Percentiles rank a stretch among this genome's conserved stretches.
These are phyloP conservation scores for Sergeia podlipaevii DNA, from an alignment of 208 protist species.

Conservation along the genomic window DNA sequence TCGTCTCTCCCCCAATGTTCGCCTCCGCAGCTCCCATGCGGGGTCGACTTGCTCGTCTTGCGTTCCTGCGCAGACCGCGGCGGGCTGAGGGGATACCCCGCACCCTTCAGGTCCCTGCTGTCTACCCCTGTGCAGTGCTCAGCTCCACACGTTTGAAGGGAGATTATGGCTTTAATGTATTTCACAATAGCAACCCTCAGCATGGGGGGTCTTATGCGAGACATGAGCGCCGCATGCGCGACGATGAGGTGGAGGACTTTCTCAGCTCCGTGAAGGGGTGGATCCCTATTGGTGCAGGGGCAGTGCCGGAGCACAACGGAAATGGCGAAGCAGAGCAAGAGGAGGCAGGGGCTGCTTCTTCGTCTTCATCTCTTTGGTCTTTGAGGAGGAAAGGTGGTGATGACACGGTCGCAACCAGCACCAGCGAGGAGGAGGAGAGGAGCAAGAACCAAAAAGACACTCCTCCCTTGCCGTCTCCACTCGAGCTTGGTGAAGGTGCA, in stretches of 20 bases:
- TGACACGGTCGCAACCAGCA: not conserved
- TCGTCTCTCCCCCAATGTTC: too few relatives aligned
- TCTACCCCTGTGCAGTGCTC: too few relatives aligned
- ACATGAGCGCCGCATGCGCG: slow-evolving; percentile 78
- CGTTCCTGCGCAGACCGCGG: not conserved
- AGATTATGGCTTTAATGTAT: slow-evolving; percentile 80
- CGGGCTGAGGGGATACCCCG: not conserved
- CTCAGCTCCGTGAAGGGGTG: slow-evolving; percentile 75
- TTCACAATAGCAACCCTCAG: slow-evolving; percentile 87
- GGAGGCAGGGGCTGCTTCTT: not conserved
- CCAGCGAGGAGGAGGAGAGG: not conserved
- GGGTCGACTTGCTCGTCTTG: not conserved
- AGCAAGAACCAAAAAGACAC: not conserved
- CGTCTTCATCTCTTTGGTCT: too few relatives aligned
- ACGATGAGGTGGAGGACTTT: slow-evolving; percentile 88
- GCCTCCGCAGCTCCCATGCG: too few relatives aligned
- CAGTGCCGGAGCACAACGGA: not conserved
- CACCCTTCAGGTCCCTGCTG: slow-evolving; percentile 4
- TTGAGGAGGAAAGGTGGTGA: too few relatives aligned
- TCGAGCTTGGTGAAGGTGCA: slow-evolving; percentile 53
- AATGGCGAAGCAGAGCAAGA: not conserved
- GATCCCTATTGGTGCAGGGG: slow-evolving; percentile 36
- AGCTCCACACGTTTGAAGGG: slow-evolving; percentile 48
- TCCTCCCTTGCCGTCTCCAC: slow-evolving; percentile 16
- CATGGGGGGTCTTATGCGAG: slow-evolving; percentile 78